phyloP scores from a whole-genome alignment of 2,329 filamentous ascomycete species.

The Hypocreales sp. region DNA sequence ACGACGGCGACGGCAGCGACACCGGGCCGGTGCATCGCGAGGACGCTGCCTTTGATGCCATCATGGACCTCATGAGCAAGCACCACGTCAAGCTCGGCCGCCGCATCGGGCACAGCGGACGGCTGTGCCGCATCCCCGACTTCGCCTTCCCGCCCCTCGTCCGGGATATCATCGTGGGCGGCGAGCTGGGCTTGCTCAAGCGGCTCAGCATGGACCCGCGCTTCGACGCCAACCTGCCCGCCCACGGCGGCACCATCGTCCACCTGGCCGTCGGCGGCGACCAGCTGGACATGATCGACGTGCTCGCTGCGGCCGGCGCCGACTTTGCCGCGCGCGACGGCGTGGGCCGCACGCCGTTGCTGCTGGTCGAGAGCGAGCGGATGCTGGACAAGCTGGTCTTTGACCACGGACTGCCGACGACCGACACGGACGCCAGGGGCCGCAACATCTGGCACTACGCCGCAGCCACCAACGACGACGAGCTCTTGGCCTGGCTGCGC shows the following conservation, averaged over 20 bases:
- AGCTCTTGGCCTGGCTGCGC: constrained; percentile 14
- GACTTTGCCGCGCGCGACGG: constrained; percentile 13
- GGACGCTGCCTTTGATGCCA: constrained; percentile 1
- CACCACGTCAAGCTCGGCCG: constrained; percentile 4
- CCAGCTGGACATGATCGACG: constrained; percentile 11
- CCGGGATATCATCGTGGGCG: constrained; percentile 11
- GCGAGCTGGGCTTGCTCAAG: constrained; percentile 8
- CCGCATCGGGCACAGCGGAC: constrained; percentile 1
- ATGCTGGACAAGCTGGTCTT: constrained; percentile 13
- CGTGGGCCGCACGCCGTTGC: constrained; percentile 17
- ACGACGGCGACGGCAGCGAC: too few species aligned
- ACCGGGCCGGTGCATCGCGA: neutral
- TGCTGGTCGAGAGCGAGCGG: constrained; percentile 13
- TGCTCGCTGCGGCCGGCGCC: constrained; percentile 12
- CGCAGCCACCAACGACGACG: constrained; percentile 15
- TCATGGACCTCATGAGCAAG: constrained; percentile 5
- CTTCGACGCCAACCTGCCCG: constrained; percentile 13
- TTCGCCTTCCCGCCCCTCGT: constrained; percentile 8
- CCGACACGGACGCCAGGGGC: constrained; percentile 13
- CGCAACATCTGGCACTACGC: constrained; percentile 22
- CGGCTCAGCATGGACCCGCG: constrained; percentile 13
- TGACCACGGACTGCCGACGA: constrained; percentile 12
- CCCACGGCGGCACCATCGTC: constrained; percentile 12
- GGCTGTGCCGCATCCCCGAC: constrained; percentile 6
- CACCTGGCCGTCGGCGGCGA: constrained; percentile 14